Evolutionary conservation across 345 rosid species (phyloP).

Genomic region (Pistacia atlantica): DNA sequence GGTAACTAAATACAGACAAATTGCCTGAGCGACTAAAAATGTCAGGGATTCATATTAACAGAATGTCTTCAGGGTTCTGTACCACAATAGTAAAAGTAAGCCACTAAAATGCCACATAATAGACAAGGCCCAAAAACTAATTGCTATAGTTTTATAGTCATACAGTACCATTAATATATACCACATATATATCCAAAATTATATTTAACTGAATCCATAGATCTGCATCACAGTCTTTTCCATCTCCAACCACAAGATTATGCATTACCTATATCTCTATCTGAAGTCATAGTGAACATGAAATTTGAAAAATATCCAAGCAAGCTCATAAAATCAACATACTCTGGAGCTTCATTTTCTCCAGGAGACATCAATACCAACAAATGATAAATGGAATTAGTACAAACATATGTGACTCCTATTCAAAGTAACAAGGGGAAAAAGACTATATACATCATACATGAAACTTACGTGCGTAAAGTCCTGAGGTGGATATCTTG

Average conservation of each 20-base stretch:
- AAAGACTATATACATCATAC: neutral
- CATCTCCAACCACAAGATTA: neutral
- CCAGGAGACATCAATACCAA: neutral
- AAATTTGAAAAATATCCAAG: neutral
- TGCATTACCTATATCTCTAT: neutral
- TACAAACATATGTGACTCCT: neutral
- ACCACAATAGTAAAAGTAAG: neutral
- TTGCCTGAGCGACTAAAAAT: neutral
- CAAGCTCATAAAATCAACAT: neutral
- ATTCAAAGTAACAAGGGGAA: neutral
- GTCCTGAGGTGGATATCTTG: constrained; percentile 71
- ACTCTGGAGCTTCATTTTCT: neutral
- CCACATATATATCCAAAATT: neutral
- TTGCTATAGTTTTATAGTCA: neutral
- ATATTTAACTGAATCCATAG: neutral
- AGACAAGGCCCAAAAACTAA: neutral
- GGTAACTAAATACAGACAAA: neutral
- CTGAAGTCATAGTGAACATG: neutral
- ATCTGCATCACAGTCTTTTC: neutral
- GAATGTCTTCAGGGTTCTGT: neutral
- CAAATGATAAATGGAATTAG: neutral
- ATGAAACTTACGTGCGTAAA: constrained; percentile 49
- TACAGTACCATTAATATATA: neutral
- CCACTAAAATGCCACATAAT: neutral
- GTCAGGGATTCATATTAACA: neutral